These are phyloP conservation scores for Ogataea siamensis DNA, from an alignment of 805 yeast genomes.

Conservation along the genomic window DNA sequence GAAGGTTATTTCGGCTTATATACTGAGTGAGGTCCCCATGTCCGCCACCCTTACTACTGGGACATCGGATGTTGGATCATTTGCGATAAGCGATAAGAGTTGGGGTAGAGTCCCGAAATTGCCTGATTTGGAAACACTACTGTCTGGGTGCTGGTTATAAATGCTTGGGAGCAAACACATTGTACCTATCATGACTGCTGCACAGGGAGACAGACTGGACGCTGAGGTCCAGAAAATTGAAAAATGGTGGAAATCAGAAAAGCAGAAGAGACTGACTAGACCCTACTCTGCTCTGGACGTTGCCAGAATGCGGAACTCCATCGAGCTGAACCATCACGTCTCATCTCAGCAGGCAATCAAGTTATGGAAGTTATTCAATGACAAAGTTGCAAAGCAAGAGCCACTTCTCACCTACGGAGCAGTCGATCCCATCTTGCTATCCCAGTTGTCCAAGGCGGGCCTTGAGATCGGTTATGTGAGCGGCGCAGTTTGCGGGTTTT, in stretches of 20 bases:
- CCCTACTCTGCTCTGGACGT: constrained; percentile 53
- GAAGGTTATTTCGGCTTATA: background rate
- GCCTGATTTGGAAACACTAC: constrained; percentile 1
- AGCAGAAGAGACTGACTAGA: constrained; percentile 46
- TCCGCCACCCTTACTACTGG: constrained; percentile 1
- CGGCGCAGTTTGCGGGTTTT: constrained; percentile 60
- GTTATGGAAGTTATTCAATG: constrained; percentile 44
- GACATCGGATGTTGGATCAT: background rate
- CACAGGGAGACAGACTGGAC: constrained; percentile 11
- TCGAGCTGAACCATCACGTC: constrained; percentile 43
- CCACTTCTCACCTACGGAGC: constrained; percentile 62
- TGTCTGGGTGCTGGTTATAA: background rate
- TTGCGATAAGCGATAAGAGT: constrained; percentile 1
- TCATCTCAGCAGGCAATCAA: constrained; percentile 50
- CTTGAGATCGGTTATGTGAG: constrained; percentile 55
- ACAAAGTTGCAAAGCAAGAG: constrained; percentile 38
- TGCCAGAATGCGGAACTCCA: constrained; percentile 51
- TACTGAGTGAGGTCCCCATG: background rate
- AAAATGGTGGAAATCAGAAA: constrained; percentile 49
- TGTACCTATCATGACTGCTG: constrained; percentile 1
- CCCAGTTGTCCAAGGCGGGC: constrained; percentile 49
- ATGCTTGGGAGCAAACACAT: background rate
- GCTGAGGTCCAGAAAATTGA: constrained; percentile 34
- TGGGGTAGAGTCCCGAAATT: constrained; percentile 5
- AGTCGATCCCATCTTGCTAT: constrained; percentile 62